phyloP scores from a whole-genome alignment of 768 basidiomycete species.

The Tylopilus sp. region DNA sequence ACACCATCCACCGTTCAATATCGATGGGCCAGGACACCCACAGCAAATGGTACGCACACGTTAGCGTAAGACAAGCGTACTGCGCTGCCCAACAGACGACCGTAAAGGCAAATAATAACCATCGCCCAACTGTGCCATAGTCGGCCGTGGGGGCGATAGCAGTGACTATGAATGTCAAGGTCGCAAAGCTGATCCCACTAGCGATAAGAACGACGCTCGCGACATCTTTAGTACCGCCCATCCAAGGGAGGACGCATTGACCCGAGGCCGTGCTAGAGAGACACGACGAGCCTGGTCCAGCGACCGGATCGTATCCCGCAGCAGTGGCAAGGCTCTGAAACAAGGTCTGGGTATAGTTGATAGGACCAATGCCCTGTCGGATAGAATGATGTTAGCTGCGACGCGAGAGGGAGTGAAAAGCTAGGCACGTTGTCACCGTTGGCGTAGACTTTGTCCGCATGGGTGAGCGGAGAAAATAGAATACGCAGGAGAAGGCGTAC shows the following conservation, averaged over 20 bases:
- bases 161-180: slow-evolving; percentile 81
- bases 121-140: slow-evolving; percentile 59
- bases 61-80: slow-evolving; percentile 72
- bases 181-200: slow-evolving; percentile 72
- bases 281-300: slow-evolving; percentile 71
- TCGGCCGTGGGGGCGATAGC: slow-evolving; percentile 53
- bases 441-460: slow-evolving; percentile 57
- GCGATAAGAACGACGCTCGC: slow-evolving; percentile 74
- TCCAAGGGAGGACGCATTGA: slow-evolving; percentile 78
- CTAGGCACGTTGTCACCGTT: slow-evolving; percentile 84
- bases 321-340: slow-evolving; percentile 70
- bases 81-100: slow-evolving; percentile 79
- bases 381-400: not conserved
- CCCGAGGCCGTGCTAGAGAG: slow-evolving; percentile 54
- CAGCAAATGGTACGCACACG: slow-evolving; percentile 43
- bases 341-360: slow-evolving; percentile 64
- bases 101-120: slow-evolving; percentile 68
- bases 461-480: not conserved
- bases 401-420: not conserved
- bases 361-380: slow-evolving; percentile 64
- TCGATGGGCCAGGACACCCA: no score
- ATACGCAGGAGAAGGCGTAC: slow-evolving; percentile 32
- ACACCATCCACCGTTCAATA: not conserved
- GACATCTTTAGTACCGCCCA: slow-evolving; percentile 67
- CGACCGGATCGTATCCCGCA: slow-evolving; percentile 71